Percentiles rank a stretch among this genome's conserved stretches.
Conservation (phyloP, 1,139 yeast genomes). For the Groenewaldozyma sp. region DNA sequence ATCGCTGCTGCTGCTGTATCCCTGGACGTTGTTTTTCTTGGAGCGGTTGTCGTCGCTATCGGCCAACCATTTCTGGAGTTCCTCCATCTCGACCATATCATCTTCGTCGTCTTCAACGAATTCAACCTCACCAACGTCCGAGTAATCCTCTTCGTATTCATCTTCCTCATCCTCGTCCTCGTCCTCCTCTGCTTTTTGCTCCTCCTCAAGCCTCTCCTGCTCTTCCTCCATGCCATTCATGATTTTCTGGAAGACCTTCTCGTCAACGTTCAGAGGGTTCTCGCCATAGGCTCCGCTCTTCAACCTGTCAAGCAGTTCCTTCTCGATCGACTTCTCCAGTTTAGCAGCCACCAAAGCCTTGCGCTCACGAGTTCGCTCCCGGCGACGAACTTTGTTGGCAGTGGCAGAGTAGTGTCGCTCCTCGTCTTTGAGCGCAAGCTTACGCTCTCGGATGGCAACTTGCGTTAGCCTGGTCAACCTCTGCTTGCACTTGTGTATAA, state of each 20-base stretch:
- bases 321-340: slow-evolving; percentile 92
- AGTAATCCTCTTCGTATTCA: slow-evolving; percentile 62
- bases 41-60: slow-evolving; percentile 22
- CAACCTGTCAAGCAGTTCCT: slow-evolving; percentile 84
- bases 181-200: slow-evolving; percentile 44
- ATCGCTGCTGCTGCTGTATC: slow-evolving; percentile 12
- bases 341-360: slow-evolving; percentile 95
- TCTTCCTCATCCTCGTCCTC: slow-evolving; percentile 51
- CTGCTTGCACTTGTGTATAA: slow-evolving; percentile 90
- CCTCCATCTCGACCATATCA: slow-evolving; percentile 20
- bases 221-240: slow-evolving; percentile 61
- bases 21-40: slow-evolving; percentile 11
- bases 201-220: slow-evolving; percentile 53
- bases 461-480: slow-evolving; percentile 89
- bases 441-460: slow-evolving; percentile 92
- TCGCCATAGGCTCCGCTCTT: slow-evolving; percentile 98
- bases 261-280: slow-evolving; percentile 93
- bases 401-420: slow-evolving; percentile 90
- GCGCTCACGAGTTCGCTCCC: slow-evolving; percentile 90
- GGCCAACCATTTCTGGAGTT: slow-evolving; percentile 29
- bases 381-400: slow-evolving; percentile 86
- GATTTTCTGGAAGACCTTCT: slow-evolving; percentile 89
- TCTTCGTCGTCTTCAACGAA: slow-evolving; percentile 58
- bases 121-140: slow-evolving; percentile 50
- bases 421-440: slow-evolving; percentile 81